Evolutionary conservation across 306 rosid genomes (phyloP).

Genomic region (Datisca glomerata): DNA sequence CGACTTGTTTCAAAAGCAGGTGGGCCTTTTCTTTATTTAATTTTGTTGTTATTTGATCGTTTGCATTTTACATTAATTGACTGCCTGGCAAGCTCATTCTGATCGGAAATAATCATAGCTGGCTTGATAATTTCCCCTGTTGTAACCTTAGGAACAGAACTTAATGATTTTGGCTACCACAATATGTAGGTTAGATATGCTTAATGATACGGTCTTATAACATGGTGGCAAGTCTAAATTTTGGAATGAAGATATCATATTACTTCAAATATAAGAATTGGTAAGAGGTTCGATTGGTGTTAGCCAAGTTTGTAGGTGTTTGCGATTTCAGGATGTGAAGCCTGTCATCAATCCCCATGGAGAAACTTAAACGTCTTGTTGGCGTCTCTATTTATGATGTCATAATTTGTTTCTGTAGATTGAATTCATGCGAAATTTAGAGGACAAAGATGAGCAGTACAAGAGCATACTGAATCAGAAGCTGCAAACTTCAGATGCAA

Average conservation of each 20-base stretch:
- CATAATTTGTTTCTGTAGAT: constrained; percentile 29
- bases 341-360: background rate
- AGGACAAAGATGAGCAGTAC: constrained; percentile 59
- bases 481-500: constrained; percentile 37
- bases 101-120: too few relatives aligned
- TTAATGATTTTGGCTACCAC: too few relatives aligned
- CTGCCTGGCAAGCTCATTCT: background rate
- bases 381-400: background rate
- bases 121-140: too few relatives aligned
- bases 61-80: background rate
- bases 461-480: constrained; percentile 54
- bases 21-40: constrained; percentile 10
- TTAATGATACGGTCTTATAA: too few relatives aligned
- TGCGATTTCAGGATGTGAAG: too few relatives aligned
- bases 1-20: constrained; percentile 60
- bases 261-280: background rate
- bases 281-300: background rate
- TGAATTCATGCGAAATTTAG: constrained; percentile 58
- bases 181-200: too few relatives aligned
- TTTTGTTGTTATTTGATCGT: background rate
- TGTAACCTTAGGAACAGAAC: too few relatives aligned
- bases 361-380: background rate
- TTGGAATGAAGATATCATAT: too few relatives aligned
- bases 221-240: too few relatives aligned
- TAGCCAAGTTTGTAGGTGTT: background rate